These are phyloP conservation scores for Arabis hirsuta DNA, from an alignment of 345 rosid species.

Conservation along the genomic window DNA sequence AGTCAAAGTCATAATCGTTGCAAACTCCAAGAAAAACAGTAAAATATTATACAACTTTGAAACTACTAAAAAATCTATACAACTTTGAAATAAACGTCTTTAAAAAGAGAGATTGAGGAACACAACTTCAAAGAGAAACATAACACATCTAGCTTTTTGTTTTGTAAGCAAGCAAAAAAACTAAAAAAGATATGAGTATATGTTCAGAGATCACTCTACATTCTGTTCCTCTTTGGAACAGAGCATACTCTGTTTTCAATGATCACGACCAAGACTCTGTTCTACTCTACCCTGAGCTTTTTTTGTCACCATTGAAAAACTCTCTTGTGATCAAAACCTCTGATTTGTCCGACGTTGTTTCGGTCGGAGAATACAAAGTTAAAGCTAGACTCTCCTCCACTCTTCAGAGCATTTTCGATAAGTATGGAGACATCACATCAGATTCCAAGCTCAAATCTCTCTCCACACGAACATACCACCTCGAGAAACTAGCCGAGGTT, in stretches of 20 bases:
- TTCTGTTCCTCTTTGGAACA: constrained; percentile 28
- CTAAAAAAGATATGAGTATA: constrained; percentile 24
- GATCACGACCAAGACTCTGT: constrained; percentile 21
- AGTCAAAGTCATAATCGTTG: constrained; percentile 38
- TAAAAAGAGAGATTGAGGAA: constrained; percentile 7
- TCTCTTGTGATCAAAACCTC: constrained; percentile 19
- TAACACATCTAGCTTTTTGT: neutral
- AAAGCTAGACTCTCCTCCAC: constrained; percentile 35
- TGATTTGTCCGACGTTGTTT: constrained; percentile 10
- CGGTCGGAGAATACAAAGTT: constrained; percentile 33
- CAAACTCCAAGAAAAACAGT: constrained; percentile 12
- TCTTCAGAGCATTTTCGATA: constrained; percentile 37
- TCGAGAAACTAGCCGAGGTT: constrained; percentile 32
- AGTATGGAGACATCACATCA: constrained; percentile 38
- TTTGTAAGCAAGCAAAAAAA: neutral
- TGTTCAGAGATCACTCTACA: constrained; percentile 29
- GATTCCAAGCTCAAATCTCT: constrained; percentile 34
- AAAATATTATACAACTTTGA: neutral
- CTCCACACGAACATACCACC: constrained; percentile 35
- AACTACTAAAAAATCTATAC: neutral
- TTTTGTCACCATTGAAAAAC: constrained; percentile 28
- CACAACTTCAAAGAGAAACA: neutral
- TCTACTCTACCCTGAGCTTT: constrained; percentile 37
- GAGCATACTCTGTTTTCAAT: constrained; percentile 22
- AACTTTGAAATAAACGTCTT: constrained; percentile 5